phyloP scores from a whole-genome alignment of 306 rosid genomes.

The Lithocarpus polystachyus region DNA sequence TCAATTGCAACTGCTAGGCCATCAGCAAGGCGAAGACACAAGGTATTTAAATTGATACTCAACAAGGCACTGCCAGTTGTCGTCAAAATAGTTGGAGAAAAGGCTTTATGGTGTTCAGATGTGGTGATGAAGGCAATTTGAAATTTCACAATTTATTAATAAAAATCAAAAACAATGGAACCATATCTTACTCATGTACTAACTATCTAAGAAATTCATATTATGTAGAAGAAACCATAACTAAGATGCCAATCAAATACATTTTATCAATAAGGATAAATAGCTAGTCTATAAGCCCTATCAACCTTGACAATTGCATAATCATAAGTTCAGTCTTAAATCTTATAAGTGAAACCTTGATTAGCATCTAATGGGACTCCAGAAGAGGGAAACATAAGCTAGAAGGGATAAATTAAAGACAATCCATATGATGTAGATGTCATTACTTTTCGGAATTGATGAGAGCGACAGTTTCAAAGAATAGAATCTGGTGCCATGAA shows the following conservation, averaged over 20 bases:
- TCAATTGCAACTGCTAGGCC: neutral
- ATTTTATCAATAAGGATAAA: neutral
- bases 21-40: neutral
- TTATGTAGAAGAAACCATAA: neutral
- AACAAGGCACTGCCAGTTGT: neutral
- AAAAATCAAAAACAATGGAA: neutral
- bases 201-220: neutral
- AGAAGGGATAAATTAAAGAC: neutral
- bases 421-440: neutral
- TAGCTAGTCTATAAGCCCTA: neutral
- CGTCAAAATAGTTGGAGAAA: neutral
- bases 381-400: neutral
- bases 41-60: neutral
- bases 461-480: neutral
- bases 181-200: neutral
- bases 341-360: neutral
- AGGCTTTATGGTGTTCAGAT: neutral
- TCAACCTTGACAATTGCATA: neutral
- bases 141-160: neutral
- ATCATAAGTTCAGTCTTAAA: neutral
- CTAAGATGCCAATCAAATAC: neutral
- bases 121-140: neutral
- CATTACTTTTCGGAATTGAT: neutral
- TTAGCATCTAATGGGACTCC: neutral
- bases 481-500: neutral